Conservation (phyloP, 352 stramenopile species). For the Globisporangium cylindrosporum region DNA sequence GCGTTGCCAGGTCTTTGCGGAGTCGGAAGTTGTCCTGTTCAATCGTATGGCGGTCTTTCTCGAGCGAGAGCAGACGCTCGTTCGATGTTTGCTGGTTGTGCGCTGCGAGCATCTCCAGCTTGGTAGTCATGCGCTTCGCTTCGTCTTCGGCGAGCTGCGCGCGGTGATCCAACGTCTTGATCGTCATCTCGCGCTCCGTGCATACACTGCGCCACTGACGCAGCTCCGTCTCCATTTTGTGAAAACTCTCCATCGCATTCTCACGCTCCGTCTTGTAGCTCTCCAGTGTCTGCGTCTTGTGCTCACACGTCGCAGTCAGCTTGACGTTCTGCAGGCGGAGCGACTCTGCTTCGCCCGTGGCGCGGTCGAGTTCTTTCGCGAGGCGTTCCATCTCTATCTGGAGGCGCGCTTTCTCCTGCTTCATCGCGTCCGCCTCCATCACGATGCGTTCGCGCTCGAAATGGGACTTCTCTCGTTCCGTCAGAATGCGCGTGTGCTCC, state of each 20-base stretch:
- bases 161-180: slow-evolving; percentile 44
- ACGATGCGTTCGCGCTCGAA: slow-evolving; percentile 58
- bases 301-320: slow-evolving; percentile 44
- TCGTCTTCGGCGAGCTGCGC: slow-evolving; percentile 43
- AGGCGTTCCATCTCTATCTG: slow-evolving; percentile 53
- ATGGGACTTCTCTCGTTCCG: slow-evolving; percentile 50
- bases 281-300: slow-evolving; percentile 52
- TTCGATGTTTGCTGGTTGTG: slow-evolving; percentile 50
- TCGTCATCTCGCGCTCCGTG: slow-evolving; percentile 35
- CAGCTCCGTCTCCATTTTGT: slow-evolving; percentile 44
- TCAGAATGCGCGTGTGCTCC: slow-evolving; percentile 43
- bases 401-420: slow-evolving; percentile 43
- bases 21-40: slow-evolving; percentile 57
- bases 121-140: slow-evolving; percentile 34
- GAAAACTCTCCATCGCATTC: slow-evolving; percentile 35
- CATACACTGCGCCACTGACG: slow-evolving; percentile 37
- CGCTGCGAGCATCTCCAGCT: slow-evolving; percentile 34
- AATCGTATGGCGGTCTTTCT: slow-evolving; percentile 49
- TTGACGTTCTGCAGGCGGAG: slow-evolving; percentile 59
- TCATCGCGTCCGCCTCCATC: slow-evolving; percentile 43
- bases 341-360: slow-evolving; percentile 36
- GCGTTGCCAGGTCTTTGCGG: slow-evolving; percentile 35
- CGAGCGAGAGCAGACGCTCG: slow-evolving; percentile 48
- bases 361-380: slow-evolving; percentile 40
- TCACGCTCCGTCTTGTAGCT: slow-evolving; percentile 46